Evolutionary conservation across 305 asterid species (phyloP).

Genomic region (Solanum hybrid): DNA sequence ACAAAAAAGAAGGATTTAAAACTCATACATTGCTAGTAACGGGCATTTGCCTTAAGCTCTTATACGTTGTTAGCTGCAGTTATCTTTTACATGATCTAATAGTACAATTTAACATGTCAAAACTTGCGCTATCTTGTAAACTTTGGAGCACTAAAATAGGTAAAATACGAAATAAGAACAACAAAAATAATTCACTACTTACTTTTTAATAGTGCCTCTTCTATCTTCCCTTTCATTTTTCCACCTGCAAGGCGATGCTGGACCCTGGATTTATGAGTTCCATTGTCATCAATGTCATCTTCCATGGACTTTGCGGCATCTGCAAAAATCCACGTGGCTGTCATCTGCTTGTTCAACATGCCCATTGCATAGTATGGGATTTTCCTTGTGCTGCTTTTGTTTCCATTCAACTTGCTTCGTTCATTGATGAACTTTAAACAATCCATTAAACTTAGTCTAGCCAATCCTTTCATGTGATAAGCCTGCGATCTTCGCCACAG

Average conservation of each 20-base stretch:
- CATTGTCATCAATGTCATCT: neutral
- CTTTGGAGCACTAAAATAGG: neutral
- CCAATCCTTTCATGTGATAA: constrained; percentile 24
- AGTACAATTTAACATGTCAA: neutral
- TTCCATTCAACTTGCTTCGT: neutral
- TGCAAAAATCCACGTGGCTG: constrained; percentile 4
- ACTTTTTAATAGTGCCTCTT: neutral
- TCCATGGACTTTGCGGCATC: neutral
- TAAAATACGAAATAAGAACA: neutral
- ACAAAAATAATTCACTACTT: neutral
- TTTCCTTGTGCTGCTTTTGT: neutral
- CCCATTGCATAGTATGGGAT: constrained; percentile 20
- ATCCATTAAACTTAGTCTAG: constrained; percentile 26
- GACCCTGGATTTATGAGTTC: neutral
- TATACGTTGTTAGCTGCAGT: neutral
- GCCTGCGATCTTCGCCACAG: constrained; percentile 39
- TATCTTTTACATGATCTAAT: neutral
- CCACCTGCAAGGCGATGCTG: neutral
- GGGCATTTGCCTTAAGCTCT: neutral
- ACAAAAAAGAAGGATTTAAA: neutral
- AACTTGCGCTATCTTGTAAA: neutral
- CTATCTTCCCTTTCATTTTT: neutral
- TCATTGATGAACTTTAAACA: constrained; percentile 25
- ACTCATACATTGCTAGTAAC: neutral
- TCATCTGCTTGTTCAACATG: constrained; percentile 30